Conservation (phyloP, 805 yeast genomes). For the Lachancea fermentati region DNA sequence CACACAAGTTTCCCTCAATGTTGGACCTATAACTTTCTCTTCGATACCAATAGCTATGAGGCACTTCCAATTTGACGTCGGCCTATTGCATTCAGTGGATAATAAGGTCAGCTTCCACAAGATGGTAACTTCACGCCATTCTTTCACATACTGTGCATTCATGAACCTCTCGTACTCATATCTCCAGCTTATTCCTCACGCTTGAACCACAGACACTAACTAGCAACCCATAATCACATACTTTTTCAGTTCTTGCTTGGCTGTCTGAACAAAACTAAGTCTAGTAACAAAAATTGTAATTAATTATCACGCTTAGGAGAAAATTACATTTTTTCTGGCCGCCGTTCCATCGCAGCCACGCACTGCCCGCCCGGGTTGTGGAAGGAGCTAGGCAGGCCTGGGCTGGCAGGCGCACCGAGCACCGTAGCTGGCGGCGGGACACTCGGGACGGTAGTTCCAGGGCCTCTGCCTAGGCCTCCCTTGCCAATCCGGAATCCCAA, state of each 20-base stretch:
- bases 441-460: background rate
- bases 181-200: background rate
- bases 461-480: background rate
- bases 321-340: background rate
- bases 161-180: no score
- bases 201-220: background rate
- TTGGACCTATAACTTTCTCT: no score
- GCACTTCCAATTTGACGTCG: no score
- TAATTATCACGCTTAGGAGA: background rate
- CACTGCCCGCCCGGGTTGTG: background rate
- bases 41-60: no score
- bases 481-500: no score
- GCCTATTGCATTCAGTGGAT: no score
- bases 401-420: background rate
- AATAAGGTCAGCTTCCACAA: background rate
- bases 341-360: no score
- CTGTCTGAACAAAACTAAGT: conserved; percentile 1
- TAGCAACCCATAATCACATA: conserved; percentile 13
- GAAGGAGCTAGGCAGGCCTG: background rate
- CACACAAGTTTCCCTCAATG: no score
- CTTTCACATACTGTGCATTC: no score
- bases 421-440: no score
- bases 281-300: background rate
- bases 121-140: background rate
- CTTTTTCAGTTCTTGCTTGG: conserved; percentile 23